Base-by-base conservation (phyloP, 2,329 filamentous ascomycete species). In the Calonectria ilicicola region DNA sequence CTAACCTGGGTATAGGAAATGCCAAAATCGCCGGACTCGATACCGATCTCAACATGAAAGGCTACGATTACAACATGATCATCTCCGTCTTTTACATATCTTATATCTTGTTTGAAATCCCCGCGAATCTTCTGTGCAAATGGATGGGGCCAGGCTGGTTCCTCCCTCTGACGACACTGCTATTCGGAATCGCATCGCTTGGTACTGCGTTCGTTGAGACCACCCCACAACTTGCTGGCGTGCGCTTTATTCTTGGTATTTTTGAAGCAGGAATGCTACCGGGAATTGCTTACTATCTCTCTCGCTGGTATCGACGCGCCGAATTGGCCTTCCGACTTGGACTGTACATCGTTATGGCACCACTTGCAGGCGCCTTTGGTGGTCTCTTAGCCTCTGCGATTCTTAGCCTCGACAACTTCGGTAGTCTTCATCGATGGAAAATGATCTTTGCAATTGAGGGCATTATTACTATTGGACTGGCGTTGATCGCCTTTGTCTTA, bases 11-110 rank as follows among this genome's bases (percentile, higher is more conserved):
- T 9, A 29, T 9, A 63, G 58, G 58, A 63, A 63, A 63, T 46
- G 58, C 58, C 23, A 63, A 63, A 46, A 63, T 63, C 58, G 58
- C 58, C 58, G 58, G 58, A 27, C 58, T 63, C 26, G 58, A 63
- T 63, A 29, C 23, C 58, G 58, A 63, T 15, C 58, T 63, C 40
- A 63, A 63, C 4, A 63, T 63, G 58, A 63, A 63, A 14, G 58
- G 58, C 38, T 63, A 63, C 17, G 58, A 63, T 21, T 63, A 63
- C 23, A 63, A 63, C 27, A 63, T 63, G 58, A 46, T 63, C 26
- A 63, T 63, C 5, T 63, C 58, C 38, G 58, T 63, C 40, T 63
- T 63, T 8, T 63, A 63, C 23, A 32, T 63, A 29, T 63, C 58
- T 2, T 63, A 63, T 17, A 63, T 63, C 12, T 1, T 63, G 5